Base-by-base conservation (phyloP, 2,329 filamentous ascomycete genomes). In the Cadophora luteo-olivacea region DNA sequence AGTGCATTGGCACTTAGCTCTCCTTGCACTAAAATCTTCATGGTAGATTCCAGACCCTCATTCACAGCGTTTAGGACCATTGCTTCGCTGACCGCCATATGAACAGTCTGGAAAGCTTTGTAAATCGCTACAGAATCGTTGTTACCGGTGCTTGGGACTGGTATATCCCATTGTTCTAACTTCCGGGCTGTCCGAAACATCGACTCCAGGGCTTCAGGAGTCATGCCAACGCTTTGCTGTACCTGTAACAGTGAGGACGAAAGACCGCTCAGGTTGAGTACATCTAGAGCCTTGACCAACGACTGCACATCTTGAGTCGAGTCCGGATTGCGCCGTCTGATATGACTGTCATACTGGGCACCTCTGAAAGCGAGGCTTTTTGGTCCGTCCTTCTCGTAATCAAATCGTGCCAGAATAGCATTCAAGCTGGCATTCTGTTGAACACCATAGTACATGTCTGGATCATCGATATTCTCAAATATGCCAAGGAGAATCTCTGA, bases 401-500 rank as follows among this genome's bases (percentile, higher is more conserved):
- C 93, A 4, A 98, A 85, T 11, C 92, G 90, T 62, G 91, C 87
- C 68, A 98, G 83, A 0, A 98, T 91, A 12, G 91, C 93, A 19
- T 87, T 84, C 19, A 99, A 81, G 67, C 89, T 94, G 7, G 93
- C 87, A 51, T 88, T 87, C 78, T 97, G 92, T 52, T 92, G 88
- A 8, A 97, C 85, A 4, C 96, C 97, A 77, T 99, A 99, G 78
- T 97, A 99, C 0, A 94, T 91, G 78, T 99, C 96, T 1, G 94
- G 95, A 75, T 99, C 97, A 76, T 97, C 94, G 58, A 99, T 92
- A 69, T 93, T 95, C 77, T 93, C 91, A 78, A 96, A 99, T 2
- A 99, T 94, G 0, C 87, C 84, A 55, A 97, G 84, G 14, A 98
- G 83, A 0, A 97, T 84, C 36, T 92, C 88, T 3, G 87, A 85